Evolutionary conservation across 139 green algal genomes (phyloP).

Genomic region (Yamagishiella unicocca): DNA sequence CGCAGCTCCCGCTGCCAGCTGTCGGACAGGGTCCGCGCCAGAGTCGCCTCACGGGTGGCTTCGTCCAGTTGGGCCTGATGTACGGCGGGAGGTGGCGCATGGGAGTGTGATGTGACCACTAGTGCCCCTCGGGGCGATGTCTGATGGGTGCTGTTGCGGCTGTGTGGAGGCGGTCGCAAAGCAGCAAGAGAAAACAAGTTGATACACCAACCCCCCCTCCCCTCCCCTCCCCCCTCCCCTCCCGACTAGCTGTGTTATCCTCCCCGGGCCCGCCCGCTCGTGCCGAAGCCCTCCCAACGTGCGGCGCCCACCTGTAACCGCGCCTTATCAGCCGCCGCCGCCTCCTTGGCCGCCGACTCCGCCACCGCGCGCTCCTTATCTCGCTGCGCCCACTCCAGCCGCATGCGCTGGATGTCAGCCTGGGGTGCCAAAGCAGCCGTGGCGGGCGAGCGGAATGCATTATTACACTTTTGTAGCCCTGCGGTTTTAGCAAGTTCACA

Average conservation of each 20-base stretch:
- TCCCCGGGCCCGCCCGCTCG: no score
- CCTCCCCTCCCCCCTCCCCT: not conserved
- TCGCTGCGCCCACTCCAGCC: not conserved
- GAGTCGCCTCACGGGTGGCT: slow-evolving; percentile 39
- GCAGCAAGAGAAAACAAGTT: no score
- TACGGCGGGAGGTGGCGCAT: not conserved
- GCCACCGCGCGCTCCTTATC: slow-evolving; percentile 43
- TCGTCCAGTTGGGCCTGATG: slow-evolving; percentile 39
- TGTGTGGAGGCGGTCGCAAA: no score
- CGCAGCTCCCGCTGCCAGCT: slow-evolving; percentile 56
- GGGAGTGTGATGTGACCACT: not conserved
- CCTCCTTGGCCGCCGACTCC: slow-evolving; percentile 35
- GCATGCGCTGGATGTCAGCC: slow-evolving; percentile 23
- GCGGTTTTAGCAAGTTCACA: no score
- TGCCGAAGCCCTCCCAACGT: no score
- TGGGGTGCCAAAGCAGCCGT: no score
- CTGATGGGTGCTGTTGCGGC: no score
- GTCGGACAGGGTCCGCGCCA: slow-evolving; percentile 57
- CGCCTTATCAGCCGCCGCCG: slow-evolving; percentile 44
- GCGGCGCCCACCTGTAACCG: slow-evolving; percentile 19
- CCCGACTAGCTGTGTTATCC: no score
- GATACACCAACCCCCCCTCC: not conserved
- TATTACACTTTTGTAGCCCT: no score
- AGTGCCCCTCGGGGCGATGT: no score
- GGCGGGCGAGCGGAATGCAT: no score